Evolutionary conservation across 371 early-diverging fungal genomes (phyloP).

Genomic region (Mortierella sp.): DNA sequence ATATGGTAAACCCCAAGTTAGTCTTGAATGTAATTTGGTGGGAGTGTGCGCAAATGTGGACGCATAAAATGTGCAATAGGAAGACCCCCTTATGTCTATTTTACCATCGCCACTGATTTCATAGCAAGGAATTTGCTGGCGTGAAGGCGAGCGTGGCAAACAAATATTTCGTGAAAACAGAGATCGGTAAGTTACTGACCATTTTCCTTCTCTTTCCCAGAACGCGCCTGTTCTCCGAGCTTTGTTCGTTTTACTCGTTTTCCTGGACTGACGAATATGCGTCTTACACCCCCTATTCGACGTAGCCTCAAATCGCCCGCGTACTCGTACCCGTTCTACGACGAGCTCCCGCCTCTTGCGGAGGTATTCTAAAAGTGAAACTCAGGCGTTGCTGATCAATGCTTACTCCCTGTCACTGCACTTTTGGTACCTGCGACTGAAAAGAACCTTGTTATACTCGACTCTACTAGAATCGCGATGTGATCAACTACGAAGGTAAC

Average conservation of each 20-base stretch:
- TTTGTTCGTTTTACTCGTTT: not conserved
- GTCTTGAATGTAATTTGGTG: not conserved
- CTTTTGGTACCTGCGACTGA: not conserved
- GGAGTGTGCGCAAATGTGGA: not conserved
- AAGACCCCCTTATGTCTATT: not conserved
- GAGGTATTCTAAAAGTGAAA: not conserved
- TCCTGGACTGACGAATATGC: not conserved
- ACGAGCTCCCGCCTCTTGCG: not conserved
- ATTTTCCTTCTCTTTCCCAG: not conserved
- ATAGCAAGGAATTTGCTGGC: conserved; percentile 53
- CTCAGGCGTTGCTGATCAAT: not conserved
- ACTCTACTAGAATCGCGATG: conserved; percentile 26
- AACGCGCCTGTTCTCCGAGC: too few species aligned
- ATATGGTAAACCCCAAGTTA: conserved; percentile 26
- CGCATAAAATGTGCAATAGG: not conserved
- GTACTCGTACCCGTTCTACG: conserved; percentile 2
- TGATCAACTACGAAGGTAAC: conserved; percentile 31
- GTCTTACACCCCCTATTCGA: not conserved
- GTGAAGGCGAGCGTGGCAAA: conserved; percentile 22
- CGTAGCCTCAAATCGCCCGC: not conserved
- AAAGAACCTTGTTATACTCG: not conserved
- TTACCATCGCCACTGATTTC: not conserved
- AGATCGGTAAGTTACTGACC: conserved; percentile 19
- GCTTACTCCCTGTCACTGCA: not conserved
- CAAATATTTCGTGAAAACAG: conserved; percentile 24